Percentiles rank a stretch among this genome's conserved stretches.
Evolutionary conservation across 2,329 filamentous ascomycete genomes (phyloP).

Genomic region (Mycosphaerella arachidis): DNA sequence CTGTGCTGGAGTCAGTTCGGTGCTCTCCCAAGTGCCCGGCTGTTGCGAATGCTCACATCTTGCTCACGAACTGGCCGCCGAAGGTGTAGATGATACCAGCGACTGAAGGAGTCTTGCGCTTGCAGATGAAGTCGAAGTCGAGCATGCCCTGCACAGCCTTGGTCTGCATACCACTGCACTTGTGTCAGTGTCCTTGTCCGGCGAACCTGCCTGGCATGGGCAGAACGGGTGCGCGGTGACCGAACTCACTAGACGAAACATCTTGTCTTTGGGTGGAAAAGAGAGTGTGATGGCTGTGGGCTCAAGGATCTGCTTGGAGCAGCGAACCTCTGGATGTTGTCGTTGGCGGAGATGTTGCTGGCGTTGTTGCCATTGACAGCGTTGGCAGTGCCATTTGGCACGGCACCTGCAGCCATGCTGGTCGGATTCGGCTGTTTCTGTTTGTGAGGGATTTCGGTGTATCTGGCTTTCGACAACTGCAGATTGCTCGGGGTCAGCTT

Average conservation of each 20-base stretch:
- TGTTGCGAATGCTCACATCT: conserved; percentile 62
- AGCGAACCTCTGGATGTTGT: conserved; percentile 96
- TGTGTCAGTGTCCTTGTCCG: conserved; percentile 27
- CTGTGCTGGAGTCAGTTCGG: conserved; percentile 25
- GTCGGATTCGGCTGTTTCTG: conserved; percentile 18
- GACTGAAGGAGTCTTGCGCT: conserved; percentile 91
- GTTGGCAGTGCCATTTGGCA: conserved; percentile 27
- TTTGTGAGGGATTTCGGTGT: background rate
- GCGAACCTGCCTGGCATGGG: background rate
- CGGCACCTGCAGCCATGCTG: conserved; percentile 44
- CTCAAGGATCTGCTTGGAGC: conserved; percentile 88
- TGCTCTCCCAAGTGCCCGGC: conserved; percentile 1
- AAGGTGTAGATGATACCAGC: conserved; percentile 99
- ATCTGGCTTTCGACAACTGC: conserved; percentile 1
- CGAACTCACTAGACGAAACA: conserved; percentile 90
- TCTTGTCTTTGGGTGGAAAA: conserved; percentile 99
- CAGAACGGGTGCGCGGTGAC: background rate
- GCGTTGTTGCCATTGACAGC: conserved; percentile 29
- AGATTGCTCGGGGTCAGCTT: background rate
- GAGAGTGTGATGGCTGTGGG: conserved; percentile 79
- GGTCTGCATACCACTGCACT: conserved; percentile 78
- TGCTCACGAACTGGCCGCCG: conserved; percentile 99
- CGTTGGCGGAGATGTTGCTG: conserved; percentile 68
- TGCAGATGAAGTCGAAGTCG: conserved; percentile 99
- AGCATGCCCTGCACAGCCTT: conserved; percentile 64